A percentile compares a stretch with the other conserved stretches of the same genome.
Conservation (phyloP, 2,329 filamentous ascomycete genomes). For the Emmonsiellopsis sp. region DNA sequence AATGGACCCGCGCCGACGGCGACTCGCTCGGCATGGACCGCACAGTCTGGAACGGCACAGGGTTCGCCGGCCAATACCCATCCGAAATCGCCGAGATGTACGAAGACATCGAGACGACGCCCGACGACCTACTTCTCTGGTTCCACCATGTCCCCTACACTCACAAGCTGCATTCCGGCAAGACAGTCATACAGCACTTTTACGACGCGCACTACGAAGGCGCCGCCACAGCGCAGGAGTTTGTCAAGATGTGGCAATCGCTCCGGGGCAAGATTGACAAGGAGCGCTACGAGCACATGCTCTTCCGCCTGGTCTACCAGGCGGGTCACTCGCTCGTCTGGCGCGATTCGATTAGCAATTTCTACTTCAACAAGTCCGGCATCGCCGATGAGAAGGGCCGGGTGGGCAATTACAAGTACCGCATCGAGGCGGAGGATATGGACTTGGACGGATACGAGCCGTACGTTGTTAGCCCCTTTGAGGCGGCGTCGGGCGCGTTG, state of each 20-base stretch:
- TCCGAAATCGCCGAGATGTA: constrained; percentile 48
- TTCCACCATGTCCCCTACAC: constrained; percentile 66
- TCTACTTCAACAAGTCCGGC: constrained; percentile 52
- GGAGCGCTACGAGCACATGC: constrained; percentile 49
- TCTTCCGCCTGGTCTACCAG: constrained; percentile 54
- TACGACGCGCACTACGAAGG: constrained; percentile 55
- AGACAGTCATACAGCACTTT: constrained; percentile 60
- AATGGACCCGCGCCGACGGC: constrained; percentile 59
- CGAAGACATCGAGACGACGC: constrained; percentile 53
- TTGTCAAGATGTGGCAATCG: constrained; percentile 43
- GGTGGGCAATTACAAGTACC: constrained; percentile 52
- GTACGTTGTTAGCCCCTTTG: constrained; percentile 47
- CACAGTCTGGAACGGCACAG: constrained; percentile 58
- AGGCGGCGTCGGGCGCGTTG: constrained; percentile 47
- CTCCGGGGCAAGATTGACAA: constrained; percentile 49
- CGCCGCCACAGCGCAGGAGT: constrained; percentile 51
- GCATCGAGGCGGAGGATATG: constrained; percentile 64
- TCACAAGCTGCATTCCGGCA: constrained; percentile 50
- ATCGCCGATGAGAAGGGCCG: constrained; percentile 49
- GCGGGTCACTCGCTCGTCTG: constrained; percentile 62
- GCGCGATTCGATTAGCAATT: constrained; percentile 57
- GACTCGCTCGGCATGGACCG: constrained; percentile 60
- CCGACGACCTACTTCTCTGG: constrained; percentile 60
- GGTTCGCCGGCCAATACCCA: constrained; percentile 57
- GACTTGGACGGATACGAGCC: constrained; percentile 47